Percentiles rank a stretch among this genome's conserved stretches.
These are phyloP conservation scores for Aureobasidium sp. DNA, from an alignment of 2,329 filamentous ascomycete species.

Conservation along the genomic window DNA sequence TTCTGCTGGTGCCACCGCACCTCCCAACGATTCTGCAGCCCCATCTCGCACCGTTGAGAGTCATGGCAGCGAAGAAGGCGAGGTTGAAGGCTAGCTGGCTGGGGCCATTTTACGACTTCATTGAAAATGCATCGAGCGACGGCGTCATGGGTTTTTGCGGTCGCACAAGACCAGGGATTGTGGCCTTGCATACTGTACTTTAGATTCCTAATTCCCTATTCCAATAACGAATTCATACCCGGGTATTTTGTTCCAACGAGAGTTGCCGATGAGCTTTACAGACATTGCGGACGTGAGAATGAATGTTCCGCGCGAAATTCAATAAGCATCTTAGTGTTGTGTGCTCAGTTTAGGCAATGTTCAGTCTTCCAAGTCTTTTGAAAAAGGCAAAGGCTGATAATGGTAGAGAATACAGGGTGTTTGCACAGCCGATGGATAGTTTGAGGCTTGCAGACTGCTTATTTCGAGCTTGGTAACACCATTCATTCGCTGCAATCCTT, in stretches of 20 bases:
- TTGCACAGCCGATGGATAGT: neutral
- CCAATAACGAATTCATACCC: constrained; percentile 8
- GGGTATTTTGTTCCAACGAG: neutral
- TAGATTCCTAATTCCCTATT: neutral
- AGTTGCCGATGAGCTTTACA: too few relatives aligned
- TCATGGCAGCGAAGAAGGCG: constrained; percentile 41
- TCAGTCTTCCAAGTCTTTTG: constrained; percentile 41
- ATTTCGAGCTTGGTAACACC: neutral
- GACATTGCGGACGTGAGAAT: neutral
- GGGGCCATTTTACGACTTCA: neutral
- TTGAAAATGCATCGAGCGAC: constrained; percentile 30
- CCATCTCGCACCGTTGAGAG: constrained; percentile 20
- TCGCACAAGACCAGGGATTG: neutral
- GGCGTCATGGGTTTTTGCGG: constrained; percentile 20
- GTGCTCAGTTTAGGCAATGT: neutral
- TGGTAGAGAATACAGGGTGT: neutral
- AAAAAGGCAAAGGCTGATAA: constrained; percentile 46
- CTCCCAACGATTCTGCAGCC: neutral
- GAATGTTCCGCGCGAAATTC: neutral
- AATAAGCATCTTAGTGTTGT: neutral
- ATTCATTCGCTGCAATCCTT: neutral
- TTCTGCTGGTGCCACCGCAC: neutral
- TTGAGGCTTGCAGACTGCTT: neutral
- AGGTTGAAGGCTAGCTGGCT: constrained; percentile 38
- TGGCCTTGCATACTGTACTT: constrained; percentile 2